Base-by-base conservation (phyloP, 495 filamentous ascomycete species). In the Penicillium diatomitis region DNA sequence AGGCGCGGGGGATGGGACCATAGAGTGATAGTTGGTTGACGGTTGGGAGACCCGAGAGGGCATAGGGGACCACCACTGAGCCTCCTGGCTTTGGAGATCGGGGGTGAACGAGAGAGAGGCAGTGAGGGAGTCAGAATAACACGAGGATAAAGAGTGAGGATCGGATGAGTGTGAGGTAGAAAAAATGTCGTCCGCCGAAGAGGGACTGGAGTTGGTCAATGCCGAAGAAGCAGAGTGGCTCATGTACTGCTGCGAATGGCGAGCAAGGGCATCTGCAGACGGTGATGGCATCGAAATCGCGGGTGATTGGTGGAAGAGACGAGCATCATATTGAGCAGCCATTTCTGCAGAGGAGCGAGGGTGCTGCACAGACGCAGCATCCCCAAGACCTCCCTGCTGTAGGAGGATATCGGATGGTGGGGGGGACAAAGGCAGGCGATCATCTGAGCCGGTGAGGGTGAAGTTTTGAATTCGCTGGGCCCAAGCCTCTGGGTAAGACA, bases 11-110 rank as follows among this genome's bases (percentile, higher is more conserved):
- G 68, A 67, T 46, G 61, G 44, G 33, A 66, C 57, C 49, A 65
- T 55, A 12, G 63, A 49, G 29, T 68, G 68, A 46, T 72, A 75
- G 11, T 65, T 57, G 45, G 65, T 53, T 32, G 64, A 69, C 27
- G 62, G 64, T 42, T 68, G 69, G 28, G 65, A 51, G 42, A 71
- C 62, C 8, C 61, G 60, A 28, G 64, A 55, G 33, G 65, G 58
- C 60, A 73, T 64, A 32, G 68, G 61, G 2, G 70, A 67, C 72
- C 72, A 75, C 72, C 72, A 74, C 20, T 69, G 63, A 9, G 56
- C 41, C 46, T 75, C 70, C 35, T 69, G 66, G 47, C 58, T 49
- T 20, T 67, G 60, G 20, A 75, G 53, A 40, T 71, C 68, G 34
- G 68, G 67, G 6, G 69, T 71, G 51, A 70, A 71, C 28, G 68